Conservation (phyloP, 306 rosid species). For the Trifolium subterraneum region DNA sequence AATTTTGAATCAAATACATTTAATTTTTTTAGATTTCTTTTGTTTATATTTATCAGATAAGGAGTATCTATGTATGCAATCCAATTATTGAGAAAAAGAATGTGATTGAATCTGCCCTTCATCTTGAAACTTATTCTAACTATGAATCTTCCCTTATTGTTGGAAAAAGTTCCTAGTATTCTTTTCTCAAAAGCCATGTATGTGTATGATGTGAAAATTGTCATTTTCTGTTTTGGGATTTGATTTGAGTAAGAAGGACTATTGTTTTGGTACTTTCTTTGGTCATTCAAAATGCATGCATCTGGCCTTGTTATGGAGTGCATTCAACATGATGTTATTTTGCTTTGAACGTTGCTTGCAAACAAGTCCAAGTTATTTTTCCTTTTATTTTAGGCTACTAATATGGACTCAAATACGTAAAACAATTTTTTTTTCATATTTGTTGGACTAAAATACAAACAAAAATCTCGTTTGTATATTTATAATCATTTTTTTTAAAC, state of each 20-base stretch:
- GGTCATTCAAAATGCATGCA: constrained; percentile 20
- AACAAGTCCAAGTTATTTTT: constrained; percentile 4
- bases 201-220: neutral
- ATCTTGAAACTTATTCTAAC: neutral
- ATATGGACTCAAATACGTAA: neutral
- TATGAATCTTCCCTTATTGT: constrained; percentile 41
- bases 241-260: constrained; percentile 31
- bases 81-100: constrained; percentile 8
- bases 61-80: neutral
- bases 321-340: constrained; percentile 14
- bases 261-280: neutral
- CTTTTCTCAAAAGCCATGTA: constrained; percentile 8
- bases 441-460: neutral
- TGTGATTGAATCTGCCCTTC: constrained; percentile 44
- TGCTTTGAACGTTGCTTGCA: constrained; percentile 7
- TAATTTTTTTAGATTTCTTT: no score
- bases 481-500: no score
- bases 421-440: neutral
- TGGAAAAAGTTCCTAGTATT: constrained; percentile 23
- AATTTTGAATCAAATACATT: no score
- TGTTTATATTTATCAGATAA: no score
- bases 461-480: no score
- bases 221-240: neutral
- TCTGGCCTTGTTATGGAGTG: constrained; percentile 30
- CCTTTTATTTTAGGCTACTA: neutral